These are phyloP conservation scores for Vitis amurensis DNA, from an alignment of 164 flowering plant genomes.

Conservation along the genomic window DNA sequence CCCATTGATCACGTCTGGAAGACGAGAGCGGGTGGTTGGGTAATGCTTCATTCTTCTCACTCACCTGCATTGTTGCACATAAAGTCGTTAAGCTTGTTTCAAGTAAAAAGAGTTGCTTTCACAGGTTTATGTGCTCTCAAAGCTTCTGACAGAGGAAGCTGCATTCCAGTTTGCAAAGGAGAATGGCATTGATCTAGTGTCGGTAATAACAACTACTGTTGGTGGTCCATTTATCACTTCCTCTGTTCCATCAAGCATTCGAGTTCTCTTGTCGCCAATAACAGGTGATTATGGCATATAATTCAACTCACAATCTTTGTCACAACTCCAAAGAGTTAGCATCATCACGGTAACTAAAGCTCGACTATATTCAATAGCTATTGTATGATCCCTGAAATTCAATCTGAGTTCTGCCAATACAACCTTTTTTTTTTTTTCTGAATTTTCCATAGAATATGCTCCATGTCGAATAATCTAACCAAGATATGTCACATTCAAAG, in stretches of 20 bases:
- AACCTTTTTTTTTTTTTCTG: too few species aligned
- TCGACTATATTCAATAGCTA: too few species aligned
- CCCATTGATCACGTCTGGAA: constrained; percentile 42
- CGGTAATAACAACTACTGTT: constrained; percentile 62
- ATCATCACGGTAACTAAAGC: too few species aligned
- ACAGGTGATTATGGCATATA: constrained; percentile 39
- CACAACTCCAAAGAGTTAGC: too few species aligned
- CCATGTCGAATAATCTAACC: too few species aligned
- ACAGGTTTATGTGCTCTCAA: constrained; percentile 68
- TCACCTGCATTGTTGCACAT: neutral
- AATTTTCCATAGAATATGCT: too few species aligned
- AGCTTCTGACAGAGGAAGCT: constrained; percentile 67
- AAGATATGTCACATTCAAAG: too few species aligned
- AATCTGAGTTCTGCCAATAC: too few species aligned
- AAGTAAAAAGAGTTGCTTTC: neutral
- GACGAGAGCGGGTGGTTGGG: constrained; percentile 70
- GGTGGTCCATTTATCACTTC: constrained; percentile 70
- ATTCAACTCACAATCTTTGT: too few species aligned
- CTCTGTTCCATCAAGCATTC: constrained; percentile 62
- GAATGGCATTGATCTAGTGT: constrained; percentile 60
- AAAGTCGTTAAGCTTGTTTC: neutral
- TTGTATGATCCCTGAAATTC: too few species aligned
- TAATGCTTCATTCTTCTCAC: constrained; percentile 13
- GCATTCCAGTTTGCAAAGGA: constrained; percentile 63
- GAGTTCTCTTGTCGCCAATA: constrained; percentile 63